Evolutionary conservation across 176 grass and related monocot genomes (phyloP).

Genomic region (Phoenix roebelenii): DNA sequence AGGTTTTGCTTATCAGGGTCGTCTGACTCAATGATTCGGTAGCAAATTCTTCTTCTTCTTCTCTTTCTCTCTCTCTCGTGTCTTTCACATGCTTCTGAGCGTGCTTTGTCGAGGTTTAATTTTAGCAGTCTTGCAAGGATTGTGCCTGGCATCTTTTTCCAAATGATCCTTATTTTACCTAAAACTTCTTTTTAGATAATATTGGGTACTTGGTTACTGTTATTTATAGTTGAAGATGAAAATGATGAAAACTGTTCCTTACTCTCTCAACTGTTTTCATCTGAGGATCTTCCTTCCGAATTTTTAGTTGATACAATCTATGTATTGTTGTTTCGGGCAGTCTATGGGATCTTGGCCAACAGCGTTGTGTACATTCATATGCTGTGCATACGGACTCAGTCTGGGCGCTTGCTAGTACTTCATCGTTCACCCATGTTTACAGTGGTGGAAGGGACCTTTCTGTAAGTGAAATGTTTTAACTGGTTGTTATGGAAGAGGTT

Average conservation of each 20-base stretch:
- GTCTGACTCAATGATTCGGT: constrained; percentile 98
- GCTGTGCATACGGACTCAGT: constrained; percentile 95
- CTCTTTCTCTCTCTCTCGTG: not conserved
- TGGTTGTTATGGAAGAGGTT: too few relatives aligned
- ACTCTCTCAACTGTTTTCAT: too few relatives aligned
- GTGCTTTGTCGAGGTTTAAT: too few relatives aligned
- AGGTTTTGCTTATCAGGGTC: constrained; percentile 93
- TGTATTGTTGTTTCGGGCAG: constrained; percentile 35
- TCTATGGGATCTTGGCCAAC: constrained; percentile 97
- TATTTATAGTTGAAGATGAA: too few relatives aligned
- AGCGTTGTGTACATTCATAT: constrained; percentile 95
- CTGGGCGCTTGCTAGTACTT: constrained; percentile 77
- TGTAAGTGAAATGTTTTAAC: constrained; percentile 29
- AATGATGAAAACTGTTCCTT: too few relatives aligned
- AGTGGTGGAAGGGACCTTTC: constrained; percentile 97
- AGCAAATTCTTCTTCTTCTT: constrained; percentile 14
- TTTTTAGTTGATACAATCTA: not conserved
- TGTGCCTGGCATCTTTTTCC: too few relatives aligned
- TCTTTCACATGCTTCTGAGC: too few relatives aligned
- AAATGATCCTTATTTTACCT: too few relatives aligned
- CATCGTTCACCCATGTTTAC: constrained; percentile 89
- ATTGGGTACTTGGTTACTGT: too few relatives aligned
- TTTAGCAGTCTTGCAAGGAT: too few relatives aligned
- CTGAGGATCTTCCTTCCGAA: too few relatives aligned
- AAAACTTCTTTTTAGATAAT: too few relatives aligned